Evolutionary conservation across 192 early-diverging fungal genomes (phyloP), one percentile per base, ranked within the genome.

Genomic region (Backusella parvicylindrica): DNA sequence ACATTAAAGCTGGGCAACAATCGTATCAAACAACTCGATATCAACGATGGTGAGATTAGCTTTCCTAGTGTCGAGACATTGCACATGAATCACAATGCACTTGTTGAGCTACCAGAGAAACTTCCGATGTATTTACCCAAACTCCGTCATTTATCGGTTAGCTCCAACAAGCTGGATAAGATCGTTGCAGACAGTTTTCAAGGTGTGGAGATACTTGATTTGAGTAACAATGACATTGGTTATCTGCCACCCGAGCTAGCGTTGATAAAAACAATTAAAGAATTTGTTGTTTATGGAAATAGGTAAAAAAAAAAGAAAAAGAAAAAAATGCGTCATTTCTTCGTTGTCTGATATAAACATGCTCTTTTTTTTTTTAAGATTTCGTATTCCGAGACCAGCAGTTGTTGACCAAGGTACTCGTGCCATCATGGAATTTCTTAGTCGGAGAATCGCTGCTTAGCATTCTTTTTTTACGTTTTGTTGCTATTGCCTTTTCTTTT

Each of bases 141-240:
- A 3, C 73, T 90, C 13, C 82, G 41, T 26, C 79, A 41, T 7
- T 69, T 90, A 31, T 64, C 63, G 16, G 80, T 77, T n/a, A 75
- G 78, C 23, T 77, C 80, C 7, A 89, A 89, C 72, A 75, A 77
- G 40, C 72, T 89, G 21, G 70, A 77, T 9, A 28, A 63, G 7
- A 83, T 90, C 64, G 70, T 76, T 2, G 79, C 85, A 8, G 65
- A 76, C n/a, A 81, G 83, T 9, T 84, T 87, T 73, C 73, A 81
- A 1, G 11, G 26, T 28, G 15, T 90, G 28, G 50, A 78, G 9
- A 50, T 81, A 0, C 53, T 90, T 21, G 86, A 89, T 79, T 38
- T 90, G n/a, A 82, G 85, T 9, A 84, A 87, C 31, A 90, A 90
- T 53, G 85, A 86, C 21, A 85, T 90, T 66, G 79, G 37, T 4